phyloP scores from a whole-genome alignment of 2,329 filamentous ascomycete species.

The Didymella pinodella region DNA sequence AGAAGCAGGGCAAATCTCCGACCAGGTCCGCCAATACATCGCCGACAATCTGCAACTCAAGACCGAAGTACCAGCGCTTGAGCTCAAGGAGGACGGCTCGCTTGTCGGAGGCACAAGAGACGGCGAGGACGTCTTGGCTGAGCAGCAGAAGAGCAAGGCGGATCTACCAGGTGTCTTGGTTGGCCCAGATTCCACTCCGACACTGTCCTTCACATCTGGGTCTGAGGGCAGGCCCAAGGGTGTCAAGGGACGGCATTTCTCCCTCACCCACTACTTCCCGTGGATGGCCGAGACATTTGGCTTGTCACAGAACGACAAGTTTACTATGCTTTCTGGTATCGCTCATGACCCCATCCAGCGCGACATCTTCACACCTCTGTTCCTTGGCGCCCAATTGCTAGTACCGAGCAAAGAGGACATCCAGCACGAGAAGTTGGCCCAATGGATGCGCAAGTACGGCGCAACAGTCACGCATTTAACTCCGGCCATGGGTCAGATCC shows the following conservation, averaged over 20 bases:
- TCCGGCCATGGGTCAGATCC: slow-evolving; percentile 94
- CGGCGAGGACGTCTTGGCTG: slow-evolving; percentile 72
- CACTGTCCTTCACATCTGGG: slow-evolving; percentile 69
- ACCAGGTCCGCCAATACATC: slow-evolving; percentile 72
- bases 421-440: slow-evolving; percentile 80
- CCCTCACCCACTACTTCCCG: slow-evolving; percentile 82
- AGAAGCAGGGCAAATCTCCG: slow-evolving; percentile 70
- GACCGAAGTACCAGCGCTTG: slow-evolving; percentile 76
- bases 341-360: slow-evolving; percentile 72
- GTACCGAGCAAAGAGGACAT: slow-evolving; percentile 85
- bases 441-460: slow-evolving; percentile 82
- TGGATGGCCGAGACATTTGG: slow-evolving; percentile 92
- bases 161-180: slow-evolving; percentile 75
- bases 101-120: slow-evolving; percentile 73
- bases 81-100: slow-evolving; percentile 73
- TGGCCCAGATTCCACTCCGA: slow-evolving; percentile 84
- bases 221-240: slow-evolving; percentile 84
- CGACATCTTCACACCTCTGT: slow-evolving; percentile 91
- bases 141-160: slow-evolving; percentile 60
- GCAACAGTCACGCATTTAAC: slow-evolving; percentile 88
- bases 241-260: slow-evolving; percentile 86
- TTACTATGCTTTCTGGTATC: slow-evolving; percentile 86
- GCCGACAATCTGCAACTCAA: slow-evolving; percentile 75
- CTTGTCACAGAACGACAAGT: slow-evolving; percentile 74
- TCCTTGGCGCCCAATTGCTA: slow-evolving; percentile 80